phyloP scores from a whole-genome alignment of 2,329 filamentous ascomycete genomes.

The Colletotrichum navitas region DNA sequence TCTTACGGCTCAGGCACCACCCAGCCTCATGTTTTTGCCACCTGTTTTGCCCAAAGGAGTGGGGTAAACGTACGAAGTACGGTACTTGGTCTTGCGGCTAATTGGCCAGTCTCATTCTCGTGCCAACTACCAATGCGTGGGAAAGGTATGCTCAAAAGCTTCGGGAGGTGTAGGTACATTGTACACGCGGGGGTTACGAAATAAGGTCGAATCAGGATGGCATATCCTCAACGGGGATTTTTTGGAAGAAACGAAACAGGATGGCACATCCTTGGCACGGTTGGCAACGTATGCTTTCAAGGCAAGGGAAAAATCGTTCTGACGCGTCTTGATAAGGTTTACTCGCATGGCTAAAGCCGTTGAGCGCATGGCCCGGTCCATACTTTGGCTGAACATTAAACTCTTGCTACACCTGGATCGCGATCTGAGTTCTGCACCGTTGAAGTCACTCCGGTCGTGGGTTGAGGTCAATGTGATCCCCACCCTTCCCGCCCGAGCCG shows the following conservation, averaged over 20 bases:
- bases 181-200: neutral
- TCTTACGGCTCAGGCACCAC: neutral
- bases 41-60: neutral
- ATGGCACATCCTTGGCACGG: neutral
- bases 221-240: neutral
- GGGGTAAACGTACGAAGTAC: neutral
- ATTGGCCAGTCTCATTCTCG: neutral
- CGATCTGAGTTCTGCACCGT: neutral
- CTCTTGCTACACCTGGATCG: too few species aligned
- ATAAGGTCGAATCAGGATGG: neutral
- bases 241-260: neutral
- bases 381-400: neutral
- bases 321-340: neutral
- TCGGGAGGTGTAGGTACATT: neutral
- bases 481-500: neutral
- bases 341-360: neutral
- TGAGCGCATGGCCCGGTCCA: neutral
- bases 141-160: neutral
- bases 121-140: neutral
- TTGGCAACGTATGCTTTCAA: neutral
- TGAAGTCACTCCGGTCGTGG: neutral
- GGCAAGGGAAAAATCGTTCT: neutral
- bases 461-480: too few species aligned
- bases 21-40: neutral
- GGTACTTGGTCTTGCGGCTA: neutral